Conservation (phyloP, 176 grass and related monocot genomes). For the Zoysia japonica region DNA sequence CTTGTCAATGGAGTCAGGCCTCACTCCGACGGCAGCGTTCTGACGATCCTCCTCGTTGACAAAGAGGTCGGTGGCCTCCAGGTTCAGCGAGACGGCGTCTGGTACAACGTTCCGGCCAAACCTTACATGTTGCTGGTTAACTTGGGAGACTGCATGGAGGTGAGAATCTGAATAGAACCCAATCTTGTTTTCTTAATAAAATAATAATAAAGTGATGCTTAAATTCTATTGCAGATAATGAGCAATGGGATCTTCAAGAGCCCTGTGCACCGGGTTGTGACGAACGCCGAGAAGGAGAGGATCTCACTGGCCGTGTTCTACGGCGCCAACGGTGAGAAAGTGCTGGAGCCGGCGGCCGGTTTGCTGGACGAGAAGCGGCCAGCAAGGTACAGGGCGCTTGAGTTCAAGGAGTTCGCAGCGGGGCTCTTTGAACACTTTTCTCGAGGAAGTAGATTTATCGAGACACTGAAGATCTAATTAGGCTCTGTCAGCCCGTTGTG, state of each 20-base stretch:
- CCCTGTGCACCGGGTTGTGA: conserved; percentile 52
- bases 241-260: conserved; percentile 57
- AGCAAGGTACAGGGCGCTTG: conserved; percentile 37
- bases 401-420: conserved; percentile 33
- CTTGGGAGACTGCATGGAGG: conserved; percentile 63
- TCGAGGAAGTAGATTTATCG: conserved; percentile 34
- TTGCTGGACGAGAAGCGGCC: conserved; percentile 31
- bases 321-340: conserved; percentile 30
- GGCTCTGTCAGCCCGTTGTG: background rate
- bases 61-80: conserved; percentile 59
- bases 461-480: conserved; percentile 33
- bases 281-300: conserved; percentile 40
- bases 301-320: conserved; percentile 61
- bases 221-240: conserved; percentile 46
- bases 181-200: background rate
- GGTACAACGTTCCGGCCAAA: conserved; percentile 43
- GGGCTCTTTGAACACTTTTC: conserved; percentile 31
- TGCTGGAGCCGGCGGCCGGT: conserved; percentile 37
- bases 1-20: conserved; percentile 57
- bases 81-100: conserved; percentile 41
- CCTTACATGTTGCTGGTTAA: conserved; percentile 47
- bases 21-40: conserved; percentile 44
- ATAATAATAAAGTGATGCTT: background rate
- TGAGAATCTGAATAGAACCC: conserved; percentile 1
- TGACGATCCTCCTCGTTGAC: conserved; percentile 54